Conservation (phyloP, 805 yeast species). For the Kazachstania kunashirensis region DNA sequence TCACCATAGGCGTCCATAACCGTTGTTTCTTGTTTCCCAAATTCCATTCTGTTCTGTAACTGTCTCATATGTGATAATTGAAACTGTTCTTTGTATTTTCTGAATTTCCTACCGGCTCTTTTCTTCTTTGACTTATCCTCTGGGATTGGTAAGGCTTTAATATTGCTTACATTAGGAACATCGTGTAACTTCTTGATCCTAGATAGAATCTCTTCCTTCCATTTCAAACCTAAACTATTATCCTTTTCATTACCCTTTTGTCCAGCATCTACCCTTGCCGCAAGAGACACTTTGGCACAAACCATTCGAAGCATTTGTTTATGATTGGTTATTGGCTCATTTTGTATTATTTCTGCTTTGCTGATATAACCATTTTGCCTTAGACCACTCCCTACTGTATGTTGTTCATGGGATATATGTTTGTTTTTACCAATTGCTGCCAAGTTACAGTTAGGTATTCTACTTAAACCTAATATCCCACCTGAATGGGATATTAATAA, state of each 20-base stretch:
- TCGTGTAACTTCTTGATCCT: constrained; percentile 63
- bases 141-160: constrained; percentile 66
- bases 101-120: constrained; percentile 74
- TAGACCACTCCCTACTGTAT: constrained; percentile 33
- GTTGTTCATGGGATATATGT: constrained; percentile 28
- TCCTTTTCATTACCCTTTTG: constrained; percentile 28
- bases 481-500: constrained; percentile 62
- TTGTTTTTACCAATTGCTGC: constrained; percentile 59
- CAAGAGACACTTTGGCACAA: constrained; percentile 69
- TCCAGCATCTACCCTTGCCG: constrained; percentile 71
- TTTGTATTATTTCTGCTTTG: constrained; percentile 48
- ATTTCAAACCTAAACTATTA: constrained; percentile 48
- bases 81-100: constrained; percentile 74
- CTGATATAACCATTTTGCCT: constrained; percentile 65
- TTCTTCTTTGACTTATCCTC: constrained; percentile 67
- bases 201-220: constrained; percentile 48
- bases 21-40: constrained; percentile 65
- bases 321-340: constrained; percentile 47
- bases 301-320: constrained; percentile 68
- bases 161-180: constrained; percentile 66
- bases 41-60: constrained; percentile 76
- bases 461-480: constrained; percentile 54
- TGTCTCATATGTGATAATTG: constrained; percentile 71
- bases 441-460: constrained; percentile 74
- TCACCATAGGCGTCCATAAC: constrained; percentile 61